phyloP scores from a whole-genome alignment of 1,284 basidiomycete species.

The Earliella scabrosa region DNA sequence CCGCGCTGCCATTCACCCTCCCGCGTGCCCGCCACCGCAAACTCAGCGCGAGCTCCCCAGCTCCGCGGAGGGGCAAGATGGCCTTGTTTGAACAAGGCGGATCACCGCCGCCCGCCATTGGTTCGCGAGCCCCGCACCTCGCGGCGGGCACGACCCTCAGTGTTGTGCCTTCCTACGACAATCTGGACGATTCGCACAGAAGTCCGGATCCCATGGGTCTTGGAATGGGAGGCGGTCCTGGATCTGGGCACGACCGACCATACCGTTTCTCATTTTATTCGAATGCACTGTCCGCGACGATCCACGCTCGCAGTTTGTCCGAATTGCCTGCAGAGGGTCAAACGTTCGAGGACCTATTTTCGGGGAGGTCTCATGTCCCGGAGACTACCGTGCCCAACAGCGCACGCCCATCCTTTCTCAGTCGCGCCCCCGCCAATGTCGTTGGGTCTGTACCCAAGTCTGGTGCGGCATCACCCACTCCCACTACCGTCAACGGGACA shows the following conservation, averaged over 20 bases:
- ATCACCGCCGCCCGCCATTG: constrained; percentile 49
- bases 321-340: constrained; percentile 96
- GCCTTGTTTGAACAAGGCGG: constrained; percentile 83
- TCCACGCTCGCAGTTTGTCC: constrained; percentile 91
- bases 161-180: constrained; percentile 39
- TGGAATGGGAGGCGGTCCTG: constrained; percentile 20
- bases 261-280: constrained; percentile 99
- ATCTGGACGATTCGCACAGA: constrained; percentile 25
- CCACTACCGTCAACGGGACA: not conserved
- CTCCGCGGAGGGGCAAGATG: constrained; percentile 78
- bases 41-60: constrained; percentile 77
- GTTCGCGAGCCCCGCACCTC: constrained; percentile 38
- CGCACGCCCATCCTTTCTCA: constrained; percentile 12
- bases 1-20: constrained; percentile 28
- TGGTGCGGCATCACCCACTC: constrained; percentile 14
- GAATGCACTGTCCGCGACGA: constrained; percentile 90
- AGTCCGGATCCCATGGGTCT: constrained; percentile 10
- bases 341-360: constrained; percentile 91
- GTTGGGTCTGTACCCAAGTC: constrained; percentile 17
- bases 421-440: constrained; percentile 15
- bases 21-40: constrained; percentile 73
- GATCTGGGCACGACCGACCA: constrained; percentile 79
- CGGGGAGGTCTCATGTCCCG: constrained; percentile 46
- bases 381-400: constrained; percentile 16
- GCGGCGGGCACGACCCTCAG: constrained; percentile 33